phyloP scores from a whole-genome alignment of 2,329 filamentous ascomycete genomes.

The Talaromyces sp. region DNA sequence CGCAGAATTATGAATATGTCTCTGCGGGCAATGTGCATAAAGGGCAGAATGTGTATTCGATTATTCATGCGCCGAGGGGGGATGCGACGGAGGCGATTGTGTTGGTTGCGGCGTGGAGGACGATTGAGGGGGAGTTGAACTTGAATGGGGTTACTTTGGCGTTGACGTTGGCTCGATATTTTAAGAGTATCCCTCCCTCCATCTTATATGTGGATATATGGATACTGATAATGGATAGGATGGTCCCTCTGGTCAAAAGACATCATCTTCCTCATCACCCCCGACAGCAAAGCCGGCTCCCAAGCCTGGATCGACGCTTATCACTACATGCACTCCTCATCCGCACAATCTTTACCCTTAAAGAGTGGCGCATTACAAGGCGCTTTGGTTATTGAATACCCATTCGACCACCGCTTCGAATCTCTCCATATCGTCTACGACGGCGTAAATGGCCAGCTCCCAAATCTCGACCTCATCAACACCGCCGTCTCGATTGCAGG shows the following conservation, averaged over 20 bases:
- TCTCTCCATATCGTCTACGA: constrained; percentile 91
- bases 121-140: constrained; percentile 75
- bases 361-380: constrained; percentile 94
- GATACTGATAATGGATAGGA: constrained; percentile 45
- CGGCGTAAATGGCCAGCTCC: constrained; percentile 90
- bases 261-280: constrained; percentile 86
- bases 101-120: constrained; percentile 83
- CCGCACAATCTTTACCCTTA: constrained; percentile 73
- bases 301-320: constrained; percentile 99
- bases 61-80: constrained; percentile 87
- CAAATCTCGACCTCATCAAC: constrained; percentile 94
- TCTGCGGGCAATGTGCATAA: constrained; percentile 70
- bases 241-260: constrained; percentile 99
- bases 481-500: constrained; percentile 83
- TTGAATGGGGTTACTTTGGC: constrained; percentile 82
- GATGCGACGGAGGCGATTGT: constrained; percentile 98
- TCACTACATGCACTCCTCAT: constrained; percentile 77
- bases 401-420: constrained; percentile 79
- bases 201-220: neutral
- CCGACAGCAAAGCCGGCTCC: constrained; percentile 83
- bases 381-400: constrained; percentile 89
- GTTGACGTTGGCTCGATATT: constrained; percentile 86
- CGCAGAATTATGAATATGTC: constrained; percentile 82
- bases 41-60: constrained; percentile 89
- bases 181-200: constrained; percentile 63